Evolutionary conservation across 139 green algal species (phyloP).

Genomic region (Edaphochlamys debaryana): DNA sequence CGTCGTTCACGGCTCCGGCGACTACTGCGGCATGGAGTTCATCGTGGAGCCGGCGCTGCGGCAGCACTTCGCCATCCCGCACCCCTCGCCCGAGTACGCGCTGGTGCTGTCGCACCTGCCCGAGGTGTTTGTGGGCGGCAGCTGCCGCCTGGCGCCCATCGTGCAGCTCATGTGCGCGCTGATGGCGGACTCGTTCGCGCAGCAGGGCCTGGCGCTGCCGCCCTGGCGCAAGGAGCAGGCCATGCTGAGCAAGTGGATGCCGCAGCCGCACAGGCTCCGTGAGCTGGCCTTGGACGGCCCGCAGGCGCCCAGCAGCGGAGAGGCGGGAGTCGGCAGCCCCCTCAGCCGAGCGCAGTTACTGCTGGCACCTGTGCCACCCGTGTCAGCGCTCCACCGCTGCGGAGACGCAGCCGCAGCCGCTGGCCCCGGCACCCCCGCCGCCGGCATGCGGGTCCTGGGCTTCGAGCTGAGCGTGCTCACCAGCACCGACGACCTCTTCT

Average conservation of each 20-base stretch:
- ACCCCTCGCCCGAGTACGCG: conserved; percentile 45
- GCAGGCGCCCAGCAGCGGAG: no score
- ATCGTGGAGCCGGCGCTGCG: conserved; percentile 53
- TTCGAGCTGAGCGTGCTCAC: no score
- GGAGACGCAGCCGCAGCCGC: no score
- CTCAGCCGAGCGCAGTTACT: no score
- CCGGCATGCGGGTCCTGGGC: no score
- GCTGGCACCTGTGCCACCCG: no score
- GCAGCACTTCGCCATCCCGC: conserved; percentile 54
- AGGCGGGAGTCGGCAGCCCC: no score
- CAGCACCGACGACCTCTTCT: no score
- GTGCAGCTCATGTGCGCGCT: conserved; percentile 37
- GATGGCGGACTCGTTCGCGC: conserved; percentile 51
- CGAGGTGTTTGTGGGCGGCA: conserved; percentile 42
- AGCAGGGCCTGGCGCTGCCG: conserved; percentile 38
- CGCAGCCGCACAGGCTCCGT: neutral
- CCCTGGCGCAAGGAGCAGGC: conserved; percentile 44
- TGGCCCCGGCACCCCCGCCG: no score
- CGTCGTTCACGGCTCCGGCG: conserved; percentile 15
- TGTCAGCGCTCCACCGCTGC: no score
- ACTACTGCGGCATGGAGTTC: conserved; percentile 43
- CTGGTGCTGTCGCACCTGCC: conserved; percentile 32
- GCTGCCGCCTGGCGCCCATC: conserved; percentile 20
- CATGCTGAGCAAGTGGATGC: conserved; percentile 60
- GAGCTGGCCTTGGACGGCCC: no score